These are phyloP conservation scores for Pleurotus salmoneostramineus DNA, from an alignment of 768 basidiomycete species.

Conservation along the genomic window DNA sequence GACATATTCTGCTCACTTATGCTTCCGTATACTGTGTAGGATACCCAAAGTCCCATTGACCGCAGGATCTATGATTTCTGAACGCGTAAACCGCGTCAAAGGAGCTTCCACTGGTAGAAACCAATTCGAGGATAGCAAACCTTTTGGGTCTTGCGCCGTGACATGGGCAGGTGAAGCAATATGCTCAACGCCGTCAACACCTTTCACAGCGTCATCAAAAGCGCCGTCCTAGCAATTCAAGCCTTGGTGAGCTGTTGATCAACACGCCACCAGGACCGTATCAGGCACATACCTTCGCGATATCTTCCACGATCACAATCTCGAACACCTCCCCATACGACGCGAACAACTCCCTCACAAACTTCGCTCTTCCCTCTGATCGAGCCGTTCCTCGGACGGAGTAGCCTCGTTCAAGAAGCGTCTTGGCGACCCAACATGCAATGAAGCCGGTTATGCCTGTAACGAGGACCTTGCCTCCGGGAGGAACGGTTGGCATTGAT, in stretches of 20 bases:
- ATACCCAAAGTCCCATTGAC: slow-evolving; percentile 66
- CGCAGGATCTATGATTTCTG: slow-evolving; percentile 68
- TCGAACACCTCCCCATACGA: slow-evolving; percentile 56
- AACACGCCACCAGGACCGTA: not conserved
- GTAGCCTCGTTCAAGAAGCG: slow-evolving; percentile 59
- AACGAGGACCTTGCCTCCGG: slow-evolving; percentile 40
- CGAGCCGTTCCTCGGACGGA: slow-evolving; percentile 66
- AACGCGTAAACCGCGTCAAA: not conserved
- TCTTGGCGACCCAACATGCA: slow-evolving; percentile 54
- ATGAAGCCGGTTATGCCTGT: slow-evolving; percentile 60
- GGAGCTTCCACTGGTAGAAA: too few relatives aligned
- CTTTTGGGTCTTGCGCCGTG: slow-evolving; percentile 38
- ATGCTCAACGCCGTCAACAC: slow-evolving; percentile 68
- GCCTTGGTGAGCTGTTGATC: not conserved
- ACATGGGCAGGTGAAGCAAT: slow-evolving; percentile 60
- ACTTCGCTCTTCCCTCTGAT: slow-evolving; percentile 50
- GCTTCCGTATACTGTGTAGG: slow-evolving; percentile 52
- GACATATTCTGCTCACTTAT: slow-evolving; percentile 31
- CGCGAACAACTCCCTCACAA: slow-evolving; percentile 51
- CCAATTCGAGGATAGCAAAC: slow-evolving; percentile 10
- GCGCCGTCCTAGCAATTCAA: slow-evolving; percentile 45
- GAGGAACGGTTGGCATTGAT: slow-evolving; percentile 25
- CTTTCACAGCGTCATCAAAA: slow-evolving; percentile 78
- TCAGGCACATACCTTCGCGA: slow-evolving; percentile 31
- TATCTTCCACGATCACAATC: slow-evolving; percentile 68